A percentile compares a stretch with the other conserved stretches of the same genome.
Conservation (phyloP, 2,329 filamentous ascomycete genomes). For the Cytospora chrysosperma region DNA sequence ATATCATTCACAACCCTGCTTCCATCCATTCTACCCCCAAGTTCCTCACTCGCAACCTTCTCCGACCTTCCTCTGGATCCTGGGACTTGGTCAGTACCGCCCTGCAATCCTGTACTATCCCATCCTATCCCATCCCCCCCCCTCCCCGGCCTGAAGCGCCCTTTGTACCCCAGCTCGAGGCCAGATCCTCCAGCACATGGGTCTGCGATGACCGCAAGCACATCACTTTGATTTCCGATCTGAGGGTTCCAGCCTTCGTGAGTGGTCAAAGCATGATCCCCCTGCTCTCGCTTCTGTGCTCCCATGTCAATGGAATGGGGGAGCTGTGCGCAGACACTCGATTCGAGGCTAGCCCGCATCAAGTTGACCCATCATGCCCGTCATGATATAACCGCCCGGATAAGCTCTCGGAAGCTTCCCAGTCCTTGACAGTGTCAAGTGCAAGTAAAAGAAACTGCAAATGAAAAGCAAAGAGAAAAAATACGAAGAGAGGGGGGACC, state of each 20-base stretch:
- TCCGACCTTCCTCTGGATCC: constrained; percentile 17
- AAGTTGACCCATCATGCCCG: constrained; percentile 21
- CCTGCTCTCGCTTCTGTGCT: constrained; percentile 25
- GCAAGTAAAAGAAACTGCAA: constrained; percentile 29
- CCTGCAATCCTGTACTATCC: constrained; percentile 2
- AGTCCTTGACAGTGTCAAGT: constrained; percentile 46
- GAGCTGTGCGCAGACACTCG: neutral
- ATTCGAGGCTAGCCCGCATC: constrained; percentile 18
- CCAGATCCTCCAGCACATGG: constrained; percentile 5
- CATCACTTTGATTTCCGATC: constrained; percentile 21
- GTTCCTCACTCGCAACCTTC: constrained; percentile 22
- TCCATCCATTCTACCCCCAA: constrained; percentile 19
- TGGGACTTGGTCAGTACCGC: constrained; percentile 23
- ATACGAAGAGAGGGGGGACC: constrained; percentile 27
- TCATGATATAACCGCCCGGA: constrained; percentile 25
- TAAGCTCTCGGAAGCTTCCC: constrained; percentile 42
- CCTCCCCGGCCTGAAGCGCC: neutral
- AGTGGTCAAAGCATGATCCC: constrained; percentile 22
- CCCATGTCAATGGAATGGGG: constrained; percentile 17
- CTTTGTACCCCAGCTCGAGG: neutral
- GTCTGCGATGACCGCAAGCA: constrained; percentile 15
- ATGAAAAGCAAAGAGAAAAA: constrained; percentile 38
- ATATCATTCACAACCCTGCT: constrained; percentile 26
- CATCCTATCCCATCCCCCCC: neutral
- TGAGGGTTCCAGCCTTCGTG: constrained; percentile 14